phyloP scores from a whole-genome alignment of 1,139 yeast species.

The Pichia norvegensis region DNA sequence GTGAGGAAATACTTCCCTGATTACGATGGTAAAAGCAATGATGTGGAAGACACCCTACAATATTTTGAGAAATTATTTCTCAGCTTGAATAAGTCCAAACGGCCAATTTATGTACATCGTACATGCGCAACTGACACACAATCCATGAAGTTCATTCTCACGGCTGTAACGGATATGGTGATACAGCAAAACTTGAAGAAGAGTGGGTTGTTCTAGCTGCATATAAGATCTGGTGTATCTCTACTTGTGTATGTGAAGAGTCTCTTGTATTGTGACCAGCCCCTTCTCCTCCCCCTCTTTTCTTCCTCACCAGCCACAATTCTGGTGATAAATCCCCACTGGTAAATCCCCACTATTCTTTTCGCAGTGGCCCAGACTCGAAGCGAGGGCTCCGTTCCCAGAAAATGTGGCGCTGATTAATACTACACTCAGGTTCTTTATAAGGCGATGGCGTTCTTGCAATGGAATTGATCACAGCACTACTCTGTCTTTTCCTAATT shows the following conservation, averaged over 20 bases:
- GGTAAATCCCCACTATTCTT: neutral
- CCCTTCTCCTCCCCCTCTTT: too few relatives aligned
- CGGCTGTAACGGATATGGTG: constrained; percentile 89
- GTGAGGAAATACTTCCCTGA: constrained; percentile 67
- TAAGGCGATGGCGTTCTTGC: neutral
- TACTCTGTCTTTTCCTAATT: constrained; percentile 9
- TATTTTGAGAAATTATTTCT: constrained; percentile 62
- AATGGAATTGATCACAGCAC: constrained; percentile 1
- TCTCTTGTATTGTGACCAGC: neutral
- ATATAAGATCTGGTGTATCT: too few relatives aligned
- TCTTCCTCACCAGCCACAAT: neutral
- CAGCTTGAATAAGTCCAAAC: constrained; percentile 53
- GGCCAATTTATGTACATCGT: constrained; percentile 80
- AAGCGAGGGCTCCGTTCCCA: neutral
- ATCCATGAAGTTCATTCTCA: constrained; percentile 79
- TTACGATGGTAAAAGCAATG: constrained; percentile 52
- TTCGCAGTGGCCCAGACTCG: neutral
- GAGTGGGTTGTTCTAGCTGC: constrained; percentile 62
- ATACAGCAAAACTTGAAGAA: constrained; percentile 74
- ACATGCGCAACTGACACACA: constrained; percentile 95
- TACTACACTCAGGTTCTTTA: neutral
- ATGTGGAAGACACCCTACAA: constrained; percentile 56
- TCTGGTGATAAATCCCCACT: too few relatives aligned
- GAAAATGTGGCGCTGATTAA: neutral
- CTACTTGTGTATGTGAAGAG: neutral